Conservation (phyloP, 352 stramenopile species). For the Globisporangium echinulatum region DNA sequence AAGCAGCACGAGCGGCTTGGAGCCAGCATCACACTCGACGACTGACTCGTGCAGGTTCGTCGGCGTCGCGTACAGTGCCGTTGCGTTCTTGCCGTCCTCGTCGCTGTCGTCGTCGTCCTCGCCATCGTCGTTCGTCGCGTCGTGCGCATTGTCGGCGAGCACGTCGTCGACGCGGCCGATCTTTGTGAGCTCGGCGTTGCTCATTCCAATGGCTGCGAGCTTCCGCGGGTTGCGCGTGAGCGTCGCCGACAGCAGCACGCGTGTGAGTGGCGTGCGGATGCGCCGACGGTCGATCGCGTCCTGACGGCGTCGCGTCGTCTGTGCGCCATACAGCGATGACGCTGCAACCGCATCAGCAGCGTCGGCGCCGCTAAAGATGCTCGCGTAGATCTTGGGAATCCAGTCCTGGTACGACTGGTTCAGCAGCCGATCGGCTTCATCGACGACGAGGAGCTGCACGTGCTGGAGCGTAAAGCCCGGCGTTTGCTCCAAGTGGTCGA, state of each 20-base stretch:
- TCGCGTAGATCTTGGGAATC: constrained; percentile 90
- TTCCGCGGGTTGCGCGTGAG: constrained; percentile 96
- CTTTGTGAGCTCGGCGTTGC: constrained; percentile 93
- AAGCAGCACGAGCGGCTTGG: constrained; percentile 94
- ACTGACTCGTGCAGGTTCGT: constrained; percentile 82
- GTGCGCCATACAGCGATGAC: not conserved
- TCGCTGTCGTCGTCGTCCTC: constrained; percentile 24
- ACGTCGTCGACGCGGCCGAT: constrained; percentile 58
- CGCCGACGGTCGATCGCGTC: constrained; percentile 75
- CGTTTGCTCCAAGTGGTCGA: constrained; percentile 96
- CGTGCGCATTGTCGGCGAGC: constrained; percentile 59
- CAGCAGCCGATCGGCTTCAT: constrained; percentile 96
- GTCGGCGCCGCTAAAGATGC: constrained; percentile 67
- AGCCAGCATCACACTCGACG: constrained; percentile 90
- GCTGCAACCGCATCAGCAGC: constrained; percentile 22
- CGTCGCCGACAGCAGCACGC: constrained; percentile 97
- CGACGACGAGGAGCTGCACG: constrained; percentile 95
- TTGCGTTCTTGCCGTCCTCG: constrained; percentile 20
- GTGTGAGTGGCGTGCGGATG: constrained; percentile 86
- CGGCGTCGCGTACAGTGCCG: constrained; percentile 69
- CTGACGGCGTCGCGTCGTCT: constrained; percentile 61
- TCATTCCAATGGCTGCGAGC: constrained; percentile 91
- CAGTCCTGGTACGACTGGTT: constrained; percentile 98
- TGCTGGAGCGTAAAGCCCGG: constrained; percentile 97
- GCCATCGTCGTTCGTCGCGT: constrained; percentile 24